These are phyloP conservation scores for Amanita pseudoporphyria DNA, from an alignment of 768 basidiomycete species.

Conservation along the genomic window DNA sequence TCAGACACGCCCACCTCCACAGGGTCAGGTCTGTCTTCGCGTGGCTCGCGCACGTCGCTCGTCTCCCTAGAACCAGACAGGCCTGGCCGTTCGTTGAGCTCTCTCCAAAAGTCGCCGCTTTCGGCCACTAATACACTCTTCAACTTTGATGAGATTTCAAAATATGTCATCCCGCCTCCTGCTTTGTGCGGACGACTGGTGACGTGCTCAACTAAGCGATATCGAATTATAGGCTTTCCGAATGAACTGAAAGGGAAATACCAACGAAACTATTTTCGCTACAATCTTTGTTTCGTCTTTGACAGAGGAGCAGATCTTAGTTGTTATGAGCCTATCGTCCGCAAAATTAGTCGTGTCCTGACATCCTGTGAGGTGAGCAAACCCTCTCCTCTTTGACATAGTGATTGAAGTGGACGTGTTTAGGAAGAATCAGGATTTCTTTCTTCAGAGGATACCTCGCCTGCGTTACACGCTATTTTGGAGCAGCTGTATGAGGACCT, in stretches of 20 bases:
- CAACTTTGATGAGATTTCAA: conserved; percentile 85
- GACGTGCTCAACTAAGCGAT: conserved; percentile 69
- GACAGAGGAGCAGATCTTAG: conserved; percentile 84
- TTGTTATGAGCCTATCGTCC: conserved; percentile 92
- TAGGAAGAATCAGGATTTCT: conserved; percentile 88
- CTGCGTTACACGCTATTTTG: conserved; percentile 70
- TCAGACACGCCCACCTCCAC: conserved; percentile 21
- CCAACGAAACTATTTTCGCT: conserved; percentile 80
- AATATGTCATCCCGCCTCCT: conserved; percentile 87
- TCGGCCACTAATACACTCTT: conserved; percentile 55
- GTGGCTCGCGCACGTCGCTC: conserved; percentile 43
- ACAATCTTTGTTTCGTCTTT: conserved; percentile 96
- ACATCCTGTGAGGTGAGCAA: conserved; percentile 75
- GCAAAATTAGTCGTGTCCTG: conserved; percentile 89
- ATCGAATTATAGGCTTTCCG: conserved; percentile 90
- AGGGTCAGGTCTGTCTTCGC: conserved; percentile 26
- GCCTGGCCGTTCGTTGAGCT: conserved; percentile 31
- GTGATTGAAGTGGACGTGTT: conserved; percentile 3
- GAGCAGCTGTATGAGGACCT: conserved; percentile 97
- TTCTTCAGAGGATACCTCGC: conserved; percentile 59
- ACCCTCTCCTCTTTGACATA: neutral
- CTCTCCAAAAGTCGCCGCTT: conserved; percentile 38
- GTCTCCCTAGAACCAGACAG: conserved; percentile 38
- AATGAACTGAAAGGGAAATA: conserved; percentile 71
- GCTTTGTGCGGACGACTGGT: conserved; percentile 84